Conservation (phyloP, 169 alveolate species). For the Eimeria tenella region DNA sequence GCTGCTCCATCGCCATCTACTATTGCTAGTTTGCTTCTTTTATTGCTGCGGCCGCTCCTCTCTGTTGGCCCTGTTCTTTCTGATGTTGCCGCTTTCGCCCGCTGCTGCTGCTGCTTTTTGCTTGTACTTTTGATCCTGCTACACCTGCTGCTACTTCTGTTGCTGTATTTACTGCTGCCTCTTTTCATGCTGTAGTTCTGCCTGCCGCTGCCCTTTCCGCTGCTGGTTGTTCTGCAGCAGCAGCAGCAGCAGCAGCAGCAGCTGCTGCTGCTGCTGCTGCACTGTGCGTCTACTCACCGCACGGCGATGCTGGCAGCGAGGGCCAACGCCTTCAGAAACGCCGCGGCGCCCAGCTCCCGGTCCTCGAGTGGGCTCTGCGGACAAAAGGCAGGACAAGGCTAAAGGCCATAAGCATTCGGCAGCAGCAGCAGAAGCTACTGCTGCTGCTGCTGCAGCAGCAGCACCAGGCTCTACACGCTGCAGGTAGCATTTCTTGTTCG, state of each 20-base stretch:
- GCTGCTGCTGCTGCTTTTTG: no score
- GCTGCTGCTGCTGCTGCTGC: not conserved
- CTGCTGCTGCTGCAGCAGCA: not conserved
- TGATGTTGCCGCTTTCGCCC: no score
- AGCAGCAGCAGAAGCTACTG: not conserved
- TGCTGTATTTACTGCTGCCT: no score
- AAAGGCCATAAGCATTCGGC: not conserved
- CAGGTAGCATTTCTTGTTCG: no score
- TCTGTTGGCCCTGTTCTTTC: not conserved
- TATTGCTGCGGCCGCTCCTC: not conserved
- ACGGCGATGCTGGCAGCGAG: not conserved
- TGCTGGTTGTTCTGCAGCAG: not conserved
- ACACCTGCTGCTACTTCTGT: no score
- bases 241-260: not conserved
- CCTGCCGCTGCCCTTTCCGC: not conserved
- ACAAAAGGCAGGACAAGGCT: not conserved
- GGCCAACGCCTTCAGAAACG: constrained; percentile 4
- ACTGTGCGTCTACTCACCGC: not conserved
- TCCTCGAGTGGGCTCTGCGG: not conserved
- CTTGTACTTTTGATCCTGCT: no score
- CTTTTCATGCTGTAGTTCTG: no score
- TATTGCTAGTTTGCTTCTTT: not conserved
- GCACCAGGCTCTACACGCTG: not conserved
- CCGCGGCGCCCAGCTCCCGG: not conserved
- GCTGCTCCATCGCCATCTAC: no score